These are phyloP conservation scores for Zoysia matrella DNA, from an alignment of 202 grass and related monocot species.

Conservation along the genomic window DNA sequence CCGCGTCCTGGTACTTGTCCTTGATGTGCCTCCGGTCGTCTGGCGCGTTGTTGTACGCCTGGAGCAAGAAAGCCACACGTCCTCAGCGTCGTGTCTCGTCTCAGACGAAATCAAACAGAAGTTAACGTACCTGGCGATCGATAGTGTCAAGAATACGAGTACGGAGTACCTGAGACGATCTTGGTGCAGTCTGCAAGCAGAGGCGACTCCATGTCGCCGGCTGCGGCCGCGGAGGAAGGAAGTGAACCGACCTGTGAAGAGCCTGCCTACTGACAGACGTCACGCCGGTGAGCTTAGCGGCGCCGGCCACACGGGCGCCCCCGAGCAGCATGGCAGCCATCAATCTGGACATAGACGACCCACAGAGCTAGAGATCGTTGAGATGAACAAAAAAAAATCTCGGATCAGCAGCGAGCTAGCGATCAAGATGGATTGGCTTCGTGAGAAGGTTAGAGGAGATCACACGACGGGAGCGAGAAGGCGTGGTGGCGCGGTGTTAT, in stretches of 20 bases:
- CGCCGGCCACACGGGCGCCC: slow-evolving; percentile 35
- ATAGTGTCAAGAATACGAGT: background rate
- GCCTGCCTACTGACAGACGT: background rate
- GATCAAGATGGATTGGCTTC: background rate
- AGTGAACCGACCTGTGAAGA: slow-evolving; percentile 11
- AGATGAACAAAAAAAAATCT: background rate
- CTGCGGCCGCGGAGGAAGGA: slow-evolving; percentile 38
- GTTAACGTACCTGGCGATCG: background rate
- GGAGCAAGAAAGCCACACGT: background rate
- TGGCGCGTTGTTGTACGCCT: slow-evolving; percentile 55
- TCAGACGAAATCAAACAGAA: background rate
- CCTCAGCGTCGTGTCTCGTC: background rate
- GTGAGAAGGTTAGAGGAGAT: background rate
- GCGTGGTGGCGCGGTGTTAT: background rate
- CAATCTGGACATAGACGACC: slow-evolving; percentile 43
- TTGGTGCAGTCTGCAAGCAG: slow-evolving; percentile 56
- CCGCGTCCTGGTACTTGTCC: slow-evolving; percentile 55
- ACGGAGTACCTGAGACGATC: slow-evolving; percentile 61
- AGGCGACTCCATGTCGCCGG: slow-evolving; percentile 51
- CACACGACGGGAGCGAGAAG: background rate
- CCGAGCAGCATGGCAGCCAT: slow-evolving; percentile 56
- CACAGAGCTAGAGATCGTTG: background rate
- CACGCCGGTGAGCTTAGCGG: slow-evolving; percentile 10
- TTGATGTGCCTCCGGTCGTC: slow-evolving; percentile 49
- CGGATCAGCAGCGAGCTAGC: background rate